A percentile compares a stretch with the other conserved stretches of the same genome.
These are phyloP conservation scores for Volvox africanus DNA, from an alignment of 139 green algal species.

Conservation along the genomic window DNA sequence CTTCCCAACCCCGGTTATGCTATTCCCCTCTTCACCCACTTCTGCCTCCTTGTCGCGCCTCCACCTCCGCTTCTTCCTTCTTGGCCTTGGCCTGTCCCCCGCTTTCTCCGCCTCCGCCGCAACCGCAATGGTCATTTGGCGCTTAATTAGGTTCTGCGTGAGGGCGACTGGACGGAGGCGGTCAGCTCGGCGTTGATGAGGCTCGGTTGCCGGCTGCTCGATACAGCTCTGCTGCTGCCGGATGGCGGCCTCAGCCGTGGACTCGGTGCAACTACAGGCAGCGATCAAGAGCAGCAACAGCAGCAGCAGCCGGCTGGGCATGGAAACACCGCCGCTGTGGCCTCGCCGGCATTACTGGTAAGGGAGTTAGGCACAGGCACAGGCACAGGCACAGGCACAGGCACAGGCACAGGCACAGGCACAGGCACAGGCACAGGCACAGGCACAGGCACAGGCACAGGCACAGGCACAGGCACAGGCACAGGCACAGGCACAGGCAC, in stretches of 20 bases:
- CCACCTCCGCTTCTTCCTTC: not conserved
- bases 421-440: too few species aligned
- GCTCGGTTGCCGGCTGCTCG: conserved; percentile 67
- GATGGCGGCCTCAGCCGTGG: not conserved
- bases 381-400: too few species aligned
- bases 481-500: too few species aligned
- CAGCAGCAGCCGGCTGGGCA: not conserved
- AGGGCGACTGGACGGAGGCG: conserved; percentile 74
- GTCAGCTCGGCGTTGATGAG: conserved; percentile 61
- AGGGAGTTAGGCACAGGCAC: not conserved
- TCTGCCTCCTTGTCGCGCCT: not conserved
- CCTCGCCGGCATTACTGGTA: not conserved
- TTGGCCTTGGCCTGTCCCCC: not conserved
- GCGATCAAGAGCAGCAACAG: not conserved
- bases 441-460: too few species aligned
- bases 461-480: too few species aligned
- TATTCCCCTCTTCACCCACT: not conserved
- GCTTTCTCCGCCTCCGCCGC: not conserved
- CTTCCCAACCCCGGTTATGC: not conserved
- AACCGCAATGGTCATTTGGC: too few species aligned
- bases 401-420: too few species aligned
- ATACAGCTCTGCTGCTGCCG: conserved; percentile 43
- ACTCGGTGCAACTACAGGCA: not conserved
- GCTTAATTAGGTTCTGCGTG: conserved; percentile 59
- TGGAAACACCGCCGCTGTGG: not conserved